Percentiles rank a stretch among this genome's conserved stretches.
Evolutionary conservation across 2,329 filamentous ascomycete species (phyloP).

Genomic region (Sporothrix brasiliensis): DNA sequence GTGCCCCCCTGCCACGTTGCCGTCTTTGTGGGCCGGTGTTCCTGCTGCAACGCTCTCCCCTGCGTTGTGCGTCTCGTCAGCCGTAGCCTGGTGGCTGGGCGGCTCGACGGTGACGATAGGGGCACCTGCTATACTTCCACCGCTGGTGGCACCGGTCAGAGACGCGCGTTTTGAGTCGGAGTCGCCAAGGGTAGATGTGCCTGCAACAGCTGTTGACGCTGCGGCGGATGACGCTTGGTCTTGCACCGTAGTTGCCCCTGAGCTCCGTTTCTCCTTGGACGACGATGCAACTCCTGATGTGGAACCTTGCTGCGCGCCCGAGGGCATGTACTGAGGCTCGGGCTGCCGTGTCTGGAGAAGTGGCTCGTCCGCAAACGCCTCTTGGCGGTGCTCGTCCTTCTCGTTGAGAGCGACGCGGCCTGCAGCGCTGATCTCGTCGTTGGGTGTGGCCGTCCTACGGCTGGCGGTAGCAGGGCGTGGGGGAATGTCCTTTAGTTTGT

Average conservation of each 20-base stretch:
- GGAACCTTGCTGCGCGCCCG: slow-evolving; percentile 6
- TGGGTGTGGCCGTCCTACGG: slow-evolving; percentile 56
- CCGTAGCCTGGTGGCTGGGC: slow-evolving; percentile 38
- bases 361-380: slow-evolving; percentile 30
- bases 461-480: slow-evolving; percentile 58
- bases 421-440: slow-evolving; percentile 51
- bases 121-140: slow-evolving; percentile 36
- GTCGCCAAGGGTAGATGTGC: slow-evolving; percentile 43
- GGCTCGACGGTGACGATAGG: slow-evolving; percentile 50
- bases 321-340: slow-evolving; percentile 36
- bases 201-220: slow-evolving; percentile 33
- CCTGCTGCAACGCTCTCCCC: slow-evolving; percentile 40
- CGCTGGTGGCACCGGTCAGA: slow-evolving; percentile 45
- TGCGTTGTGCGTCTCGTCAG: not conserved
- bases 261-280: slow-evolving; percentile 50
- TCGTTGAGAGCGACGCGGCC: slow-evolving; percentile 52
- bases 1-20: slow-evolving; percentile 45
- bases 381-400: slow-evolving; percentile 50
- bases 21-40: not conserved
- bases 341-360: slow-evolving; percentile 31
- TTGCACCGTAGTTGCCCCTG: slow-evolving; percentile 50
- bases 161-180: slow-evolving; percentile 50
- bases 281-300: slow-evolving; percentile 42
- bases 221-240: slow-evolving; percentile 46
- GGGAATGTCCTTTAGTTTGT: slow-evolving; percentile 61